Evolutionary conservation across 305 asterid species (phyloP), one percentile per base, ranked within the genome.

Genomic region (Plantago coronopus): DNA sequence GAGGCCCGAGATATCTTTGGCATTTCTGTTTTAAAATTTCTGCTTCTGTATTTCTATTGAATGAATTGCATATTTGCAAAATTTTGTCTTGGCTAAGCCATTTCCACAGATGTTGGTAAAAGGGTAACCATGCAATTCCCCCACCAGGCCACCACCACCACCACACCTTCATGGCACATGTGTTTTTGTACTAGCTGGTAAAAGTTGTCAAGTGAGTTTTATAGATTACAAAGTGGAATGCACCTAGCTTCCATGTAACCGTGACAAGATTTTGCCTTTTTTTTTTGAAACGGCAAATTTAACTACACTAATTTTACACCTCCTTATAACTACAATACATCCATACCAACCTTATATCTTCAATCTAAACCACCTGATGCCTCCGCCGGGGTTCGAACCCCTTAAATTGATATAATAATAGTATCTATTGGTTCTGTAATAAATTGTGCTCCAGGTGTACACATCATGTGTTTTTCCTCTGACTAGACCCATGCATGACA

Each of bases 401-500:
- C n/a, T n/a, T n/a, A 37, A 37, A 7, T 37, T 37, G 42, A 37
- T 37, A 37, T 37, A 7, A 37, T 37, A 12, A 37, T 8, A 37
- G 2, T 38, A 11, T 38, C 43, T 38, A 38, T 38, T 38, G 15
- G 43, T 11, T 38, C 43, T 38, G 43, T 38, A 10, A 38, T 38
- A 38, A 38, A 38, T 10, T 34, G 12, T 38, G 43, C 43, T 38
- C 43, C 15, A 38, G 12, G 34, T 27, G 34, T 27, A 1, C 34
- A 27, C 43, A 38, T 10, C 43, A 10, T 38, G 12, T 38, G 43
- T 38, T 38, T 10, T 38, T 38, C 43, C 43, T 38, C 43, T 38
- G 15, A 38, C 43, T 38, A 64, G 65, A 61, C 64, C 65, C 55
- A 48, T 68, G 63, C 64, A 53, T 74, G 59, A 54, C 78, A 89